phyloP scores from a whole-genome alignment of 1,284 basidiomycete species.

The Apiotrichum akiyoshidainum region DNA sequence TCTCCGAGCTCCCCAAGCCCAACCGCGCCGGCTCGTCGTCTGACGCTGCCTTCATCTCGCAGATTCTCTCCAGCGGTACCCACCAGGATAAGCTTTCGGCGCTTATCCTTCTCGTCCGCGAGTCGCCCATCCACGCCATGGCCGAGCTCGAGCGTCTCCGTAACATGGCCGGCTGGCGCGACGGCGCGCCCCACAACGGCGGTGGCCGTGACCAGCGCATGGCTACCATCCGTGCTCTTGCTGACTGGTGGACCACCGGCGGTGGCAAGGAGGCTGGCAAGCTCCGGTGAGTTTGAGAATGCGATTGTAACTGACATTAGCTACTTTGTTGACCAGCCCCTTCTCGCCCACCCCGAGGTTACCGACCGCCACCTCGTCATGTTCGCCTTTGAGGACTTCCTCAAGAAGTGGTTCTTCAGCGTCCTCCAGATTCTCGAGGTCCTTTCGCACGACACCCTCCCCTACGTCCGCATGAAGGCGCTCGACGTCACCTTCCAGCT shows the following conservation, averaged over 20 bases:
- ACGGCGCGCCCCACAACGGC: constrained; percentile 38
- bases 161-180: constrained; percentile 74
- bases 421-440: constrained; percentile 88
- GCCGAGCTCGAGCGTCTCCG: constrained; percentile 73
- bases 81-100: constrained; percentile 91
- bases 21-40: constrained; percentile 53
- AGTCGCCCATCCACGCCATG: constrained; percentile 83
- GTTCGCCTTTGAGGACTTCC: constrained; percentile 94
- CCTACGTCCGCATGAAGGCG: constrained; percentile 81
- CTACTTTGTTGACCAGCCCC: constrained; percentile 88
- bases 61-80: constrained; percentile 81
- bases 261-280: constrained; percentile 69
- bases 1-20: constrained; percentile 37
- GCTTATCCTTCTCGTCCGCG: constrained; percentile 83
- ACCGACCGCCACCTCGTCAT: constrained; percentile 73
- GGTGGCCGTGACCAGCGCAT: constrained; percentile 75
- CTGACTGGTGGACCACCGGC: constrained; percentile 96
- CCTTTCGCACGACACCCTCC: constrained; percentile 79
- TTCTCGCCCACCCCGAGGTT: constrained; percentile 61
- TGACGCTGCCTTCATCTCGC: constrained; percentile 75
- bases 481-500: constrained; percentile 72
- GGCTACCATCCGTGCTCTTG: constrained; percentile 82
- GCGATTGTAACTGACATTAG: constrained; percentile 50
- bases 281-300: constrained; percentile 61
- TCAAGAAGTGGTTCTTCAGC: constrained; percentile 95